These are phyloP conservation scores for Colletotrichum liaoningense DNA, from an alignment of 2,329 filamentous ascomycete genomes.

Conservation along the genomic window DNA sequence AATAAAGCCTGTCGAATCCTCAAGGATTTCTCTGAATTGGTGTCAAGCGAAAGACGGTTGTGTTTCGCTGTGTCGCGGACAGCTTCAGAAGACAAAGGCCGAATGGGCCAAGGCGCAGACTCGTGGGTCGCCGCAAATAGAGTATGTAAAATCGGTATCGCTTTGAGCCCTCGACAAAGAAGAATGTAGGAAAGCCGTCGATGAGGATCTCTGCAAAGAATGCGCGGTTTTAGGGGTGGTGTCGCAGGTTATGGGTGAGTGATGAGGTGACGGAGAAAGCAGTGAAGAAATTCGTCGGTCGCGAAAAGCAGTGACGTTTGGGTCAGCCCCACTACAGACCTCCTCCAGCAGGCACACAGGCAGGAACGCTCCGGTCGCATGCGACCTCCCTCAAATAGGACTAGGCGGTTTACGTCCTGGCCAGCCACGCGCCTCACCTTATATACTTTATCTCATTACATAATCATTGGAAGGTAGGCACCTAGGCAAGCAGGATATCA, in stretches of 20 bases:
- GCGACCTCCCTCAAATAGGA: constrained; percentile 18
- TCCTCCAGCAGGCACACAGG: constrained; percentile 20
- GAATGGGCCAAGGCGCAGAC: constrained; percentile 11
- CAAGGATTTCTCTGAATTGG: background rate
- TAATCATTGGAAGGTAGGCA: too few relatives aligned
- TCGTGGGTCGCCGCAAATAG: constrained; percentile 12
- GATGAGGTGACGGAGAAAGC: background rate
- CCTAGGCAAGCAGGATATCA: too few relatives aligned
- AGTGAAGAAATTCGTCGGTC: constrained; percentile 34
- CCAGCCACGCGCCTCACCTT: background rate
- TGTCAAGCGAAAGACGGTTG: constrained; percentile 9
- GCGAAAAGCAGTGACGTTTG: constrained; percentile 38
- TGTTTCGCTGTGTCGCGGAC: background rate
- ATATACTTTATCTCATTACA: background rate
- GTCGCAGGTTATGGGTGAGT: background rate
- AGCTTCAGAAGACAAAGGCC: constrained; percentile 20
- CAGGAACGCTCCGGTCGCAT: constrained; percentile 29
- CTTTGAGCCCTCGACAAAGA: constrained; percentile 1
- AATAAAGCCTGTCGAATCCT: background rate
- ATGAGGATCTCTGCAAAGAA: background rate
- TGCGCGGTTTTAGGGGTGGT: constrained; percentile 5
- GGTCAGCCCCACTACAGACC: constrained; percentile 30
- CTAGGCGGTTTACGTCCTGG: constrained; percentile 1
- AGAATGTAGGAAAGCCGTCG: background rate
- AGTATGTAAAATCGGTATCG: background rate